Conservation (phyloP, 371 early-diverging fungal species). For the Mortierella sp. region DNA sequence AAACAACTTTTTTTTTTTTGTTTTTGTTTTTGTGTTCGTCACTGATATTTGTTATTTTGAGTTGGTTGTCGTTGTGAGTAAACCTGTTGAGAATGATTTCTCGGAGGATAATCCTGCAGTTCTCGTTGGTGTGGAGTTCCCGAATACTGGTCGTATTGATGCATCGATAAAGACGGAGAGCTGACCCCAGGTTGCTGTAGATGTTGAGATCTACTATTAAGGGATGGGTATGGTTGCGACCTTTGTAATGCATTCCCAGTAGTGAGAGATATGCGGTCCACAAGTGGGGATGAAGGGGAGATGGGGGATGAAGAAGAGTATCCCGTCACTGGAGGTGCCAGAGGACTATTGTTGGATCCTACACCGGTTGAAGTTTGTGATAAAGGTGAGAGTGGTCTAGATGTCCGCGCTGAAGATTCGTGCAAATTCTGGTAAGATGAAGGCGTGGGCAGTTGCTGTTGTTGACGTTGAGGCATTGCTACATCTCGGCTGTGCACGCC, state of each 20-base stretch:
- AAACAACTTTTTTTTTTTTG: neutral
- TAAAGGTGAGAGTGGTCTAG: neutral
- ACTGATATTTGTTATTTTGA: neutral
- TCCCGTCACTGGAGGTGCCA: neutral
- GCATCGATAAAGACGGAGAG: neutral
- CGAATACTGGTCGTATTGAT: slow-evolving; percentile 19
- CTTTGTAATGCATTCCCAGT: slow-evolving; percentile 24
- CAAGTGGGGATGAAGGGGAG: neutral
- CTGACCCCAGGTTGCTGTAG: neutral
- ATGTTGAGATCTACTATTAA: slow-evolving; percentile 7
- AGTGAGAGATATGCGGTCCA: slow-evolving; percentile 42
- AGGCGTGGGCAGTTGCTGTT: too few species aligned
- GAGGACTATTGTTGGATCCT: neutral
- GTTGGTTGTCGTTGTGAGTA: neutral
- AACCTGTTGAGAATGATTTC: neutral
- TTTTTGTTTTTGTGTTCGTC: too few species aligned
- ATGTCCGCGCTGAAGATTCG: neutral
- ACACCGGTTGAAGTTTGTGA: neutral
- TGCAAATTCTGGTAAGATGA: neutral
- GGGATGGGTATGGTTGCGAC: slow-evolving; percentile 20
- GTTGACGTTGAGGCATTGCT: too few species aligned
- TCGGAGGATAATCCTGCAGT: slow-evolving; percentile 1
- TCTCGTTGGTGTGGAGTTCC: slow-evolving; percentile 12
- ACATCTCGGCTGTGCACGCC: too few species aligned
- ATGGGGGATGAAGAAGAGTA: neutral